A percentile compares a stretch with the other conserved stretches of the same genome.
phyloP scores from a whole-genome alignment of 2,329 filamentous ascomycete genomes.

The Penicillium occitanis region DNA sequence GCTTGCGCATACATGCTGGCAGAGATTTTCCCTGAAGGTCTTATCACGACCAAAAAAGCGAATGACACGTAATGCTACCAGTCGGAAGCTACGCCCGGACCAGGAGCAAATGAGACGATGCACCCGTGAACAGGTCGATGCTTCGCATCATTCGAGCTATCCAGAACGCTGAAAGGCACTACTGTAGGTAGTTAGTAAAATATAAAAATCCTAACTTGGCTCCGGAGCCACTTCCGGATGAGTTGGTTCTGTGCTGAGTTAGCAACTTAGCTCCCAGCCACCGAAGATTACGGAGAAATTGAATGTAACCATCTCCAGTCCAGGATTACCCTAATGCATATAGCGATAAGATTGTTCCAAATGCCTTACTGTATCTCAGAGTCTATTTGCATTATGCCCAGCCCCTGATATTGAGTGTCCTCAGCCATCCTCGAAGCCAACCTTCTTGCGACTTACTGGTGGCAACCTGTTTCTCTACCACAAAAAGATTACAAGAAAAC shows the following conservation, averaged over 20 bases:
- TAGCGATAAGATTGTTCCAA: not conserved
- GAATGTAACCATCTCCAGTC: not conserved
- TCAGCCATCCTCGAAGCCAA: not conserved
- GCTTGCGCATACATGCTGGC: conserved; percentile 8
- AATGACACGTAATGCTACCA: no score
- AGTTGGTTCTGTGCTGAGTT: not conserved
- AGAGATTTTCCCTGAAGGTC: not conserved
- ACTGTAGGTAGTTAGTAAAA: not conserved
- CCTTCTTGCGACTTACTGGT: not conserved
- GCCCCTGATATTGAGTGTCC: not conserved
- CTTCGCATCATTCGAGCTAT: conserved; percentile 13
- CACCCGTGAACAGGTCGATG: no score
- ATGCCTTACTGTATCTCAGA: not conserved
- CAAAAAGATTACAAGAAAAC: not conserved
- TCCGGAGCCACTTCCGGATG: not conserved
- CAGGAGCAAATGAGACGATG: no score
- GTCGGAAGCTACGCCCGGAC: no score
- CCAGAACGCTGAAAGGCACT: not conserved
- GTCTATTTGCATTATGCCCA: not conserved
- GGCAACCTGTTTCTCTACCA: not conserved
- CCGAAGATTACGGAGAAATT: not conserved
- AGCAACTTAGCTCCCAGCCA: not conserved
- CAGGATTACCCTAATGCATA: not conserved
- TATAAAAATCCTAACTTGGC: not conserved
- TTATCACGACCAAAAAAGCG: not conserved